These are phyloP conservation scores for Thelonectria blattea DNA, from an alignment of 2,329 filamentous ascomycete genomes.

Conservation along the genomic window DNA sequence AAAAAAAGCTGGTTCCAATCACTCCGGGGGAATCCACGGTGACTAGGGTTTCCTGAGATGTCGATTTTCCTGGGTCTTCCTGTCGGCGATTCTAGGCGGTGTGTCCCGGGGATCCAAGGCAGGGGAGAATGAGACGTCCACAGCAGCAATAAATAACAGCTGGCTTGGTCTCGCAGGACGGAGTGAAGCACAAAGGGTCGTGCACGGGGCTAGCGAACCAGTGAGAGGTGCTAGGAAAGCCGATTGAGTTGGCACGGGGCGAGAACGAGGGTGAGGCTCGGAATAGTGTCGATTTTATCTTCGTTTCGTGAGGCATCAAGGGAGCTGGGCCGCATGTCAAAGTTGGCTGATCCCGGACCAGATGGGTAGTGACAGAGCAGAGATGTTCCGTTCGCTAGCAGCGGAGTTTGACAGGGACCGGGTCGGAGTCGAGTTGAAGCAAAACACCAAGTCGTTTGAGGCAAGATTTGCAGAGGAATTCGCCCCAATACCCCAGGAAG, in stretches of 20 bases:
- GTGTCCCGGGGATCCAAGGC: constrained; percentile 36
- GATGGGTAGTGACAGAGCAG: constrained; percentile 32
- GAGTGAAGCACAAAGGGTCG: constrained; percentile 39
- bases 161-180: constrained; percentile 32
- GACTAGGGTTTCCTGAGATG: constrained; percentile 40
- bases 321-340: constrained; percentile 37
- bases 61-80: constrained; percentile 36
- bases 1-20: constrained; percentile 36
- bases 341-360: constrained; percentile 35
- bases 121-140: constrained; percentile 34
- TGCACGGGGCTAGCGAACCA: constrained; percentile 38
- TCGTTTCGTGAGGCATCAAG: constrained; percentile 40
- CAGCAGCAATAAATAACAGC: constrained; percentile 34
- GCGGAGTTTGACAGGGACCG: constrained; percentile 39
- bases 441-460: constrained; percentile 35
- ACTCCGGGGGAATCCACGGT: constrained; percentile 37
- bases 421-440: constrained; percentile 28
- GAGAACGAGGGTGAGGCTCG: constrained; percentile 29
- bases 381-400: constrained; percentile 39
- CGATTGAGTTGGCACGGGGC: constrained; percentile 35
- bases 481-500: constrained; percentile 33
- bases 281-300: constrained; percentile 40
- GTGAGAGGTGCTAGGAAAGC: constrained; percentile 32
- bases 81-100: constrained; percentile 39
- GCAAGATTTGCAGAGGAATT: constrained; percentile 41